Evolutionary conservation across 495 filamentous ascomycete species (phyloP).

Genomic region (Clavariopsis aquatica): DNA sequence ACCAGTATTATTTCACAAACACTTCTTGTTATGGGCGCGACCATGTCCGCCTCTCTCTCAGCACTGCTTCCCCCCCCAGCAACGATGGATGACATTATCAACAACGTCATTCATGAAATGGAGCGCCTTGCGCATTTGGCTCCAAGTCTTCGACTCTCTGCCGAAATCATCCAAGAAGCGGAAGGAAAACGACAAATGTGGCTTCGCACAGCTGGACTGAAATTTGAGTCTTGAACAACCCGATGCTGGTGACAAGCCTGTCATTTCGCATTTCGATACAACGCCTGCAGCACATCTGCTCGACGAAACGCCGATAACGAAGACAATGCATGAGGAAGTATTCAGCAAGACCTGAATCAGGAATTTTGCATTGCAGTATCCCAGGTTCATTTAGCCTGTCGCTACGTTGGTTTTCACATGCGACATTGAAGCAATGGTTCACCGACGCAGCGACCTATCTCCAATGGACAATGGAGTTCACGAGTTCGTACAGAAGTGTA

Average conservation of each 20-base stretch:
- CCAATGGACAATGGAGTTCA: not conserved
- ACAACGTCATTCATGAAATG: slow-evolving; percentile 70
- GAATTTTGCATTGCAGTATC: slow-evolving; percentile 13
- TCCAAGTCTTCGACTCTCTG: slow-evolving; percentile 69
- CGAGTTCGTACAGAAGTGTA: not conserved
- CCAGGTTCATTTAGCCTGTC: slow-evolving; percentile 24
- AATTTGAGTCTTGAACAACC: slow-evolving; percentile 23
- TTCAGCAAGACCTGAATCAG: not conserved
- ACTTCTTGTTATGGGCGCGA: slow-evolving; percentile 78
- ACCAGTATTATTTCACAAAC: slow-evolving; percentile 70
- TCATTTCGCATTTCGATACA: not conserved
- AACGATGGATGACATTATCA: slow-evolving; percentile 71
- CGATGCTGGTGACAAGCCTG: not conserved
- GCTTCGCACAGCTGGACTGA: slow-evolving; percentile 44
- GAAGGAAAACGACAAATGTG: slow-evolving; percentile 63
- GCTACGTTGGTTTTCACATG: not conserved
- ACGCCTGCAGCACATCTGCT: not conserved
- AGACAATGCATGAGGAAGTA: slow-evolving; percentile 2
- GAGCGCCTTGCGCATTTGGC: slow-evolving; percentile 72
- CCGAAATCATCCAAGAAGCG: slow-evolving; percentile 77
- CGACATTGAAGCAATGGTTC: not conserved
- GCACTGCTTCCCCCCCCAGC: slow-evolving; percentile 63
- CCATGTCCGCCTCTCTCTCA: slow-evolving; percentile 73
- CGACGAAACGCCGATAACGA: not conserved
- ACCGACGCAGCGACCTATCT: not conserved